Conservation (phyloP, 2,329 filamentous ascomycete species). For the Fusarium illudens region DNA sequence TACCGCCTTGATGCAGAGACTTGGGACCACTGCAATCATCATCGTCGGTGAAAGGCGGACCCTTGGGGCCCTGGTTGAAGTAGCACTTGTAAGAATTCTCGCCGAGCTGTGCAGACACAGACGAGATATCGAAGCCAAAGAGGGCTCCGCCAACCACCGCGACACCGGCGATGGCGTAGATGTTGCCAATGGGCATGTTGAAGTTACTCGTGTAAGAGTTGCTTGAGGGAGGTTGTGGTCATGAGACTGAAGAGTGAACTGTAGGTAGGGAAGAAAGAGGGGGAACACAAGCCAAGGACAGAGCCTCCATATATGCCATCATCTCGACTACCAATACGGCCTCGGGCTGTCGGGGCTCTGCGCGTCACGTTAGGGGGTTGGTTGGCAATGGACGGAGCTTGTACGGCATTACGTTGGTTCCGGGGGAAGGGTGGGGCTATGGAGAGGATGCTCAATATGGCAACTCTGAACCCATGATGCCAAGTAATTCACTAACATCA, state of each 20-base stretch:
- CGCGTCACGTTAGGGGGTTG: constrained; percentile 10
- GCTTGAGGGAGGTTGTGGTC: neutral
- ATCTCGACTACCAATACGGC: neutral
- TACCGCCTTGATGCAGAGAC: constrained; percentile 59
- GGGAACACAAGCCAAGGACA: neutral
- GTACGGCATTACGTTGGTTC: constrained; percentile 2
- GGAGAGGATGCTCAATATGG: neutral
- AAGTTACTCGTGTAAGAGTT: neutral
- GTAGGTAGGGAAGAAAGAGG: neutral
- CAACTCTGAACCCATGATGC: neutral
- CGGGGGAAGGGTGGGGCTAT: constrained; percentile 17
- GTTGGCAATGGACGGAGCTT: neutral
- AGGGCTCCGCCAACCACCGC: constrained; percentile 38
- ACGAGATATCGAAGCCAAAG: constrained; percentile 40
- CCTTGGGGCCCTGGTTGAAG: constrained; percentile 49
- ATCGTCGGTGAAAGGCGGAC: constrained; percentile 44
- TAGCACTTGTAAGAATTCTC: constrained; percentile 51
- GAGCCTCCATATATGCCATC: constrained; percentile 12
- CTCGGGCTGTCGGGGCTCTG: neutral
- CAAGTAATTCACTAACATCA: constrained; percentile 2
- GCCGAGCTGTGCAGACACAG: constrained; percentile 39
- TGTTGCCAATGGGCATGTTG: constrained; percentile 36
- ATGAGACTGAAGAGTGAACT: neutral
- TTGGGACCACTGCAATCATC: constrained; percentile 47
- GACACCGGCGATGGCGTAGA: constrained; percentile 38